Percentiles rank a stretch among this genome's conserved stretches.
These are phyloP conservation scores for Myxozyma neotropica DNA, from an alignment of 805 yeast genomes.

Conservation along the genomic window DNA sequence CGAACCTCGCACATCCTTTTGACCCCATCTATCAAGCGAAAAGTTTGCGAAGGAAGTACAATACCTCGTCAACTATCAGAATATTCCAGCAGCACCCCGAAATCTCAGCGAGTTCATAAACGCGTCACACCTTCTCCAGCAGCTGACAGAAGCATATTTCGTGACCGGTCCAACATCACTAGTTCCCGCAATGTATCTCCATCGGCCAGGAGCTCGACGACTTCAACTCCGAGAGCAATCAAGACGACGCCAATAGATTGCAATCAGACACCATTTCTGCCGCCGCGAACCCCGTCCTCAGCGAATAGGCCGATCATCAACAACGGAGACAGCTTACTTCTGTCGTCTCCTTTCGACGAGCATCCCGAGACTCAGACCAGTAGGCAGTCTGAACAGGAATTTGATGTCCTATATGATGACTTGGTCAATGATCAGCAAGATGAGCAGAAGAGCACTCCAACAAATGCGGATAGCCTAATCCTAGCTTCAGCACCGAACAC, in stretches of 20 bases:
- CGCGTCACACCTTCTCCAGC: background rate
- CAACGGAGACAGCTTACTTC: conserved; percentile 21
- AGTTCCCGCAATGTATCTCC: background rate
- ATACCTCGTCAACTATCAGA: background rate
- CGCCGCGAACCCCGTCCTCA: background rate
- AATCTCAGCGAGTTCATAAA: background rate
- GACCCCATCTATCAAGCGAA: background rate
- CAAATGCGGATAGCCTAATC: background rate
- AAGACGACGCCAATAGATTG: background rate
- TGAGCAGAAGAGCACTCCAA: background rate
- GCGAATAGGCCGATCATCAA: background rate
- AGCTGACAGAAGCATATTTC: background rate
- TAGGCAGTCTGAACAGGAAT: background rate
- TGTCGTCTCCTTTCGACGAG: conserved; percentile 30
- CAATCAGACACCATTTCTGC: background rate
- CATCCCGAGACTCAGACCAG: conserved; percentile 3
- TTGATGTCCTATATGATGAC: background rate
- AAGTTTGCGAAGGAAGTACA: background rate
- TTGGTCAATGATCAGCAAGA: background rate
- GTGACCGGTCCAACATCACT: background rate
- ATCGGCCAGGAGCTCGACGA: background rate
- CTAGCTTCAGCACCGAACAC: background rate
- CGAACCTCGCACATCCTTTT: background rate
- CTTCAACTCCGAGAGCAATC: background rate
- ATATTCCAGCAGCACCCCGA: background rate